Evolutionary conservation across 1,284 basidiomycete genomes (phyloP).

Genomic region (Ustilago tritici): DNA sequence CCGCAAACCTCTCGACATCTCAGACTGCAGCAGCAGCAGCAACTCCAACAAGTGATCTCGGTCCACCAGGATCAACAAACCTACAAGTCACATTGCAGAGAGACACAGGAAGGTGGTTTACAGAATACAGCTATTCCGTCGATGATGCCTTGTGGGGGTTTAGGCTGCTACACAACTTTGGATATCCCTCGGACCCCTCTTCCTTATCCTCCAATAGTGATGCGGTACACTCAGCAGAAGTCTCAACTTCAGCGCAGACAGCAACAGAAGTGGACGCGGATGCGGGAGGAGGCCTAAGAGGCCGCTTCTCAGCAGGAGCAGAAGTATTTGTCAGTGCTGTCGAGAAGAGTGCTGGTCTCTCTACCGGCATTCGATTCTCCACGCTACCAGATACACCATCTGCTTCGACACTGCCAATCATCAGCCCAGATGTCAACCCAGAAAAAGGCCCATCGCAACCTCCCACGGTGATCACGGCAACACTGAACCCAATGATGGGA

Average conservation of each 20-base stretch:
- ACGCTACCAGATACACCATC: conserved; percentile 80
- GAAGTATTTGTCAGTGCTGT: conserved; percentile 94
- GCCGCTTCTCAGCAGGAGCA: conserved; percentile 89
- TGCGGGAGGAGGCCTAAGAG: conserved; percentile 80
- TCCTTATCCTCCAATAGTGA: not conserved
- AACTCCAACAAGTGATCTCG: conserved; percentile 18
- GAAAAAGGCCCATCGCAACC: conserved; percentile 72
- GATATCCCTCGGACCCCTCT: conserved; percentile 2
- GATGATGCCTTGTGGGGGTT: conserved; percentile 93
- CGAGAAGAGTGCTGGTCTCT: conserved; percentile 92
- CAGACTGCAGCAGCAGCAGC: conserved; percentile 10
- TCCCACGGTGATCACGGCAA: conserved; percentile 91
- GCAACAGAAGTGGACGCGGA: conserved; percentile 71
- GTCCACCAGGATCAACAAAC: conserved; percentile 62
- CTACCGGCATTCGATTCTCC: conserved; percentile 90
- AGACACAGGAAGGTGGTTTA: conserved; percentile 90
- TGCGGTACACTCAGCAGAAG: too few species aligned
- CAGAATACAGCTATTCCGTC: conserved; percentile 93
- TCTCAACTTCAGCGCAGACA: not conserved
- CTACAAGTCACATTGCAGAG: conserved; percentile 89
- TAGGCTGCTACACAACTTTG: conserved; percentile 92
- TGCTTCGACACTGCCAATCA: conserved; percentile 1
- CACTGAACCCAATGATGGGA: conserved; percentile 96
- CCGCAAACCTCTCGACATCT: not conserved
- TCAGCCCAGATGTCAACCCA: not conserved